These are phyloP conservation scores for Cordyceps militaris DNA, from an alignment of 2,329 filamentous ascomycete genomes.

Conservation along the genomic window DNA sequence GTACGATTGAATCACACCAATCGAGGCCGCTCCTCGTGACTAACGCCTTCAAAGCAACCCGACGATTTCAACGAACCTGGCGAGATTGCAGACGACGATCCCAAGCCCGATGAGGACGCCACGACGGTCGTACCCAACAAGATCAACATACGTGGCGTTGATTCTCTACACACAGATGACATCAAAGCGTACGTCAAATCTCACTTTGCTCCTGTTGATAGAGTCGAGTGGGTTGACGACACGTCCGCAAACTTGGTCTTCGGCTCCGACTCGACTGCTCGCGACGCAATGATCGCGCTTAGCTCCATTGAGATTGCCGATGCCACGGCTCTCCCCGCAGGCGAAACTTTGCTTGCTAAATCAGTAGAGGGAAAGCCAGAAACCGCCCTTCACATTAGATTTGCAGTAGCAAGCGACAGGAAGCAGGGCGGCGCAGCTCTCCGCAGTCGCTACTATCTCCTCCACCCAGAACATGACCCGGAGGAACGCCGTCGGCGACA, in stretches of 20 bases:
- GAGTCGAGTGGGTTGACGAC: conserved; percentile 93
- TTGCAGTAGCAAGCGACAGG: conserved; percentile 65
- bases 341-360: conserved; percentile 65
- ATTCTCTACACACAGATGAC: conserved; percentile 72
- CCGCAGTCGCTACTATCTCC: conserved; percentile 83
- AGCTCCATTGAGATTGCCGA: conserved; percentile 46
- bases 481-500: conserved; percentile 60
- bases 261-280: conserved; percentile 43
- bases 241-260: conserved; percentile 83
- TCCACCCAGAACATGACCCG: conserved; percentile 84
- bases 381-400: conserved; percentile 61
- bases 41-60: conserved; percentile 23
- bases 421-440: conserved; percentile 74
- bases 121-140: conserved; percentile 42
- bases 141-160: conserved; percentile 77
- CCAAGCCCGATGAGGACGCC: conserved; percentile 14
- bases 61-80: conserved; percentile 32
- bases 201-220: conserved; percentile 54
- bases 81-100: conserved; percentile 31
- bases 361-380: conserved; percentile 61
- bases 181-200: conserved; percentile 68
- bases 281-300: conserved; percentile 49
- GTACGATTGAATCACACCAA: conserved; percentile 20
- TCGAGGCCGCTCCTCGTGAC: neutral
- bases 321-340: conserved; percentile 45